Evolutionary conservation across 2,329 filamentous ascomycete species (phyloP).

Genomic region (Rhynchosporium secalis): DNA sequence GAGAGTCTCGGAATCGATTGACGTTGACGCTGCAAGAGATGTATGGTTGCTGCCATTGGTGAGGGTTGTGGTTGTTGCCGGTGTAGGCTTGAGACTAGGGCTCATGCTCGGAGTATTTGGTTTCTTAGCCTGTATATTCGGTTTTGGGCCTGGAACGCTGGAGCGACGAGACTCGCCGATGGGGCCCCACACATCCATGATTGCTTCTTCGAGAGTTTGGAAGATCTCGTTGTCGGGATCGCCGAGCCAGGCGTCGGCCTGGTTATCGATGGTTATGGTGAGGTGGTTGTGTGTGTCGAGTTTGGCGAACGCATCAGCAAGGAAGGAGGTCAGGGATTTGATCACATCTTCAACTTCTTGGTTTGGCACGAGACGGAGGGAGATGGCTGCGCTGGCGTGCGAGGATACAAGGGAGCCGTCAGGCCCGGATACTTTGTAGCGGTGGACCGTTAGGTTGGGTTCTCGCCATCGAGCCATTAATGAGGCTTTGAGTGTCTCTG

Average conservation of each 20-base stretch:
- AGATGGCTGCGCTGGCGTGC: constrained; percentile 84
- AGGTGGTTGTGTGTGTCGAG: constrained; percentile 81
- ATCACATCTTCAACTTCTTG: constrained; percentile 83
- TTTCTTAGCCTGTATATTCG: constrained; percentile 29
- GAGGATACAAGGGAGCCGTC: constrained; percentile 91
- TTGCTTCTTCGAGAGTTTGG: constrained; percentile 79
- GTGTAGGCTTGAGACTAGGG: constrained; percentile 43
- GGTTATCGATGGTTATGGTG: constrained; percentile 82
- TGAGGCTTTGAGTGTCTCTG: constrained; percentile 73
- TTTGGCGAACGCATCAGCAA: constrained; percentile 68
- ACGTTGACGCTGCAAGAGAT: constrained; percentile 33
- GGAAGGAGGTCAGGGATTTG: constrained; percentile 62
- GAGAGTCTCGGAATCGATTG: constrained; percentile 32
- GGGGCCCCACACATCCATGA: constrained; percentile 80
- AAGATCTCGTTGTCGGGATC: constrained; percentile 91
- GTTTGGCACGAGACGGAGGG: constrained; percentile 87
- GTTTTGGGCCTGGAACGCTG: constrained; percentile 44
- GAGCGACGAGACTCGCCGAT: constrained; percentile 40
- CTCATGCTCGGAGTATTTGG: constrained; percentile 23
- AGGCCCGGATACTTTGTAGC: constrained; percentile 88
- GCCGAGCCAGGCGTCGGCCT: constrained; percentile 94
- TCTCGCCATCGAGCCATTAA: constrained; percentile 95
- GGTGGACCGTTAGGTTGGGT: constrained; percentile 89
- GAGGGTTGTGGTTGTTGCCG: constrained; percentile 53
- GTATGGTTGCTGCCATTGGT: constrained; percentile 46